These are phyloP conservation scores for Mycena indigotica DNA, from an alignment of 768 basidiomycete species.

Conservation along the genomic window DNA sequence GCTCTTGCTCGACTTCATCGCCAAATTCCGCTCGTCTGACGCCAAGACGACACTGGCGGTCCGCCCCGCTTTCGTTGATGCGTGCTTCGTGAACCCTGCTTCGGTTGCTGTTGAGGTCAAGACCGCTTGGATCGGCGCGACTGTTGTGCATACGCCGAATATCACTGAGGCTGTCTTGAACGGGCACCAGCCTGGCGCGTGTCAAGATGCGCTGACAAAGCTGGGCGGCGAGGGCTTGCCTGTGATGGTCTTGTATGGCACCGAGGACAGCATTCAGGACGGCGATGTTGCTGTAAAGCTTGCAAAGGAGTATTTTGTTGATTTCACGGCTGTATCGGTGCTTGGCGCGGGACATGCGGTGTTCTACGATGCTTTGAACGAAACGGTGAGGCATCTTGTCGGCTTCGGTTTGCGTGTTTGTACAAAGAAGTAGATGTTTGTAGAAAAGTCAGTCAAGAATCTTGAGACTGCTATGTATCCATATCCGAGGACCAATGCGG, in stretches of 20 bases:
- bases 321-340: slow-evolving; percentile 14
- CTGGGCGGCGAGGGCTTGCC: slow-evolving; percentile 14
- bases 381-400: slow-evolving; percentile 13
- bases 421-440: too few species aligned
- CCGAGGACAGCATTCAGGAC: slow-evolving; percentile 12
- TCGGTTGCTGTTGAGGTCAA: slow-evolving; percentile 8
- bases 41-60: slow-evolving; percentile 6
- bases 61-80: slow-evolving; percentile 12
- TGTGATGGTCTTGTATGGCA: slow-evolving; percentile 19
- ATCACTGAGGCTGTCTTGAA: neutral
- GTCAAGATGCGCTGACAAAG: slow-evolving; percentile 8
- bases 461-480: too few species aligned
- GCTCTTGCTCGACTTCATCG: neutral
- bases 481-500: too few species aligned
- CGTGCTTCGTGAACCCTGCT: slow-evolving; percentile 5
- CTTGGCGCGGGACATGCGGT: slow-evolving; percentile 18
- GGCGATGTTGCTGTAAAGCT: slow-evolving; percentile 8
- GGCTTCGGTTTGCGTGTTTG: slow-evolving; percentile 16
- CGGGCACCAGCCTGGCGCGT: slow-evolving; percentile 8
- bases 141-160: slow-evolving; percentile 1
- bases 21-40: slow-evolving; percentile 7
- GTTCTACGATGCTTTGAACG: slow-evolving; percentile 19
- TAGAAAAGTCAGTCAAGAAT: too few species aligned
- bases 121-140: slow-evolving; percentile 15
- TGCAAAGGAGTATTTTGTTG: slow-evolving; percentile 11